A percentile compares a stretch with the other conserved stretches of the same genome.
Evolutionary conservation across 345 rosid genomes (phyloP).

Genomic region (Zanthoxylum bungeanum): DNA sequence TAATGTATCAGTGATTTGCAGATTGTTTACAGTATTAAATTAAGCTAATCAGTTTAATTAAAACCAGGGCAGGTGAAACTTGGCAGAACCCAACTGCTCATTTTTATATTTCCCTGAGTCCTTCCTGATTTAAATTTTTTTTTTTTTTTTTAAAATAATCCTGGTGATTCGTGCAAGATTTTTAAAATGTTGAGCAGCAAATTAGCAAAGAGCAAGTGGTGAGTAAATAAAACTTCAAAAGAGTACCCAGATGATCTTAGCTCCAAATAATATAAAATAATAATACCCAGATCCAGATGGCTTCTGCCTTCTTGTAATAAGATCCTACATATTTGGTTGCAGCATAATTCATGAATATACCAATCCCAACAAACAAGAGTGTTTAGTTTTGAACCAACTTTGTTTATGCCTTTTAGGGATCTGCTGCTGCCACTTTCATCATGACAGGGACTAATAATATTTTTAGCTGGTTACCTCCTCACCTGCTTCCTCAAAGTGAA

Average conservation of each 20-base stretch:
- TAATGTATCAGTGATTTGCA: background rate
- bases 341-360: background rate
- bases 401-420: background rate
- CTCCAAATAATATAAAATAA: too few species aligned
- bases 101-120: background rate
- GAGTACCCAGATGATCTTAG: background rate
- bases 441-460: background rate
- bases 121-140: background rate
- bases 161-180: background rate
- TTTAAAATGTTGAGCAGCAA: background rate
- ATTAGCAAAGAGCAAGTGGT: background rate
- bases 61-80: slow-evolving; percentile 15
- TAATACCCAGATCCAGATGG: too few species aligned
- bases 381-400: background rate
- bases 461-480: background rate
- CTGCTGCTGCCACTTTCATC: background rate
- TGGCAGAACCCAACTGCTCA: background rate
- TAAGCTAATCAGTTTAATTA: background rate
- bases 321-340: background rate
- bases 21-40: background rate
- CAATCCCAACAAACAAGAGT: background rate
- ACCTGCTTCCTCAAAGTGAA: background rate
- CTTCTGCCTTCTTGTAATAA: too few species aligned
- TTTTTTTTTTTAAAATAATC: too few species aligned
- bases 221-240: background rate